Evolutionary conservation across 495 filamentous ascomycete genomes (phyloP), one percentile per base, ranked within the genome.

Genomic region (Rusavskia elegans): DNA sequence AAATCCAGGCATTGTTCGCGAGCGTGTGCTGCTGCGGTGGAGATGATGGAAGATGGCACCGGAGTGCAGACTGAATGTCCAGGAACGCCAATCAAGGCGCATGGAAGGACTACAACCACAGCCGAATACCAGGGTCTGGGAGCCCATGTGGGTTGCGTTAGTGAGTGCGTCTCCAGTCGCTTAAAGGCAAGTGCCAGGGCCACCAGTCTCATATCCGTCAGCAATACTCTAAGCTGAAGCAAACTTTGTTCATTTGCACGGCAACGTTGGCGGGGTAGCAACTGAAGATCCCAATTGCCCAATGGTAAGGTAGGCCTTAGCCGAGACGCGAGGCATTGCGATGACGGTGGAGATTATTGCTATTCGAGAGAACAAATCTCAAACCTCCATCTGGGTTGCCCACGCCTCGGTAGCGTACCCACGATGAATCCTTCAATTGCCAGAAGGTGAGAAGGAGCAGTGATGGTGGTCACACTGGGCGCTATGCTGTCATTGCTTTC

Each of bases 211-310:
- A 55, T 44, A 49, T 58, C 53, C 52, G 45, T 58, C 35, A 55
- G 56, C 53, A 49, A 41, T 27, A 27, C 25, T 27, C 8, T 50
- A 17, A 51, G 50, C 52, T 53, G 45, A 49, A 49, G 42, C 48
- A 53, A 55, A 53, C 56, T 41, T 55, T 51, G 21, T 50, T 58
- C 40, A 61, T 61, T 61, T 58, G 59, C 54, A 53, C 59, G 59
- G 59, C 59, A 61, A 61, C 14, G 17, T 32, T 52, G 54, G 51
- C 41, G 51, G 36, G 45, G 44, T 48, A 48, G 45, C 44, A 10
- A 46, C 7, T 39, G 36, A 45, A 49, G 45, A 54, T 49, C 21
- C 23, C 23, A 23, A 46, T 46, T 42, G 40, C 20, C n/a, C n/a
- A n/a, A 42, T 1, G n/a, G 21, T 6, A 19, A 40, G 20, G 39